These are phyloP conservation scores for Huntiella decipiens DNA, from an alignment of 2,329 filamentous ascomycete genomes.

Conservation along the genomic window DNA sequence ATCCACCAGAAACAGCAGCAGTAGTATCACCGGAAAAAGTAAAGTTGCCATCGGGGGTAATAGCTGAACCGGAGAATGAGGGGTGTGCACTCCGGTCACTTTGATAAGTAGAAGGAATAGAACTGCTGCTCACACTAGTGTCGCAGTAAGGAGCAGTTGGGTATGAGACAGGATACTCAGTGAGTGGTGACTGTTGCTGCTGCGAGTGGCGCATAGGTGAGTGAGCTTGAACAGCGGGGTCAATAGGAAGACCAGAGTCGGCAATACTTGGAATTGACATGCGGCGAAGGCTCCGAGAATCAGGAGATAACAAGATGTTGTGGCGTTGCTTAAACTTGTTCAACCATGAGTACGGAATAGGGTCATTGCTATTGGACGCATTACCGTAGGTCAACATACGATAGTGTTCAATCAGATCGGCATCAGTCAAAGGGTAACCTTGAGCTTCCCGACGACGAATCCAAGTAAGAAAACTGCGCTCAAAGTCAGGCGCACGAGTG, in stretches of 20 bases:
- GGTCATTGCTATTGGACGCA: constrained; percentile 44
- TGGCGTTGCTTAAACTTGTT: constrained; percentile 94
- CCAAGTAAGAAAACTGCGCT: constrained; percentile 77
- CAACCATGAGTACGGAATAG: constrained; percentile 60
- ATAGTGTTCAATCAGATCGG: constrained; percentile 71
- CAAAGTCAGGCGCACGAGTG: constrained; percentile 51
- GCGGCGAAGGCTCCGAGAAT: constrained; percentile 15
- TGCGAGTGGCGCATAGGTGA: neutral
- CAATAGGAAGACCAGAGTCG: constrained; percentile 18
- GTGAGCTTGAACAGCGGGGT: constrained; percentile 5
- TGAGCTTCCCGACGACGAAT: constrained; percentile 62
- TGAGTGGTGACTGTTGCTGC: neutral
- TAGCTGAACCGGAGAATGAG: constrained; percentile 40
- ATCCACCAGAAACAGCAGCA: constrained; percentile 32
- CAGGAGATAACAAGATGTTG: constrained; percentile 22
- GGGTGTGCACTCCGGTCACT: neutral
- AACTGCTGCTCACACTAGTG: neutral
- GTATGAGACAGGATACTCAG: neutral
- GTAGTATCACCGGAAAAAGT: constrained; percentile 57
- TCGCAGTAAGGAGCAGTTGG: constrained; percentile 6
- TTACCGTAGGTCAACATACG: constrained; percentile 60
- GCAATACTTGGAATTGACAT: constrained; percentile 19
- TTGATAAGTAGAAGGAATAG: neutral
- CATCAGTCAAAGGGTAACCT: constrained; percentile 55
- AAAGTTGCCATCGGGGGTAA: constrained; percentile 59